phyloP scores from a whole-genome alignment of 805 yeast species.

The Kodamaea leandrae region DNA sequence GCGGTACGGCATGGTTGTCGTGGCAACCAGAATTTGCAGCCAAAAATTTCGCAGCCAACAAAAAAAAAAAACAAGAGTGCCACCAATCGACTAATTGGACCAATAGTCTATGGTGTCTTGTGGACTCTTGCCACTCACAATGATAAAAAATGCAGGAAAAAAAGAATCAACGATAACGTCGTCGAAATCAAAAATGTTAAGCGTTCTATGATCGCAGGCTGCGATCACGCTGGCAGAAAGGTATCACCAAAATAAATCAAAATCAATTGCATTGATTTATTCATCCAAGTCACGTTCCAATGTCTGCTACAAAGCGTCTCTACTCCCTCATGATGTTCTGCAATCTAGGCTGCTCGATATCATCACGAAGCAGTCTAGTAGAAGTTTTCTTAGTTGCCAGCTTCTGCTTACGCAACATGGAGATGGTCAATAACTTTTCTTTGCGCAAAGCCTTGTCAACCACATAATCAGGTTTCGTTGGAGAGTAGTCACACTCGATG shows the following conservation, averaged over 20 bases:
- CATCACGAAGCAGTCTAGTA: neutral
- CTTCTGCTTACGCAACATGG: conserved; percentile 25
- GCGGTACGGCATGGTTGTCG: neutral
- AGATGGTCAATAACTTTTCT: conserved; percentile 33
- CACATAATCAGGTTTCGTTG: conserved; percentile 39
- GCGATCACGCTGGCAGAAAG: too few species aligned
- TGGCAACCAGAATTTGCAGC: neutral
- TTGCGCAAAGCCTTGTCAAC: conserved; percentile 31
- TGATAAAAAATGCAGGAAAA: neutral
- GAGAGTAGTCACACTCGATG: conserved; percentile 40
- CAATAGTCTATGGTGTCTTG: neutral
- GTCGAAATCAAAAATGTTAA: too few species aligned
- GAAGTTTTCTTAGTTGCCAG: conserved; percentile 9
- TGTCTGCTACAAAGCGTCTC: too few species aligned
- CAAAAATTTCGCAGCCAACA: neutral
- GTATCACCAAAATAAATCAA: too few species aligned
- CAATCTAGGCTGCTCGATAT: neutral
- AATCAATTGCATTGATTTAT: too few species aligned
- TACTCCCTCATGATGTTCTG: conserved; percentile 3
- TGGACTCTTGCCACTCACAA: too few species aligned
- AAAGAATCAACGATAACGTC: too few species aligned
- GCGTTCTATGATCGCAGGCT: too few species aligned
- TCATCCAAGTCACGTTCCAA: too few species aligned
- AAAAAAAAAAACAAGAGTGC: neutral
- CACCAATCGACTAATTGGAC: neutral